phyloP scores from a whole-genome alignment of 140 eudicot species.

The Senecio squalidus region DNA sequence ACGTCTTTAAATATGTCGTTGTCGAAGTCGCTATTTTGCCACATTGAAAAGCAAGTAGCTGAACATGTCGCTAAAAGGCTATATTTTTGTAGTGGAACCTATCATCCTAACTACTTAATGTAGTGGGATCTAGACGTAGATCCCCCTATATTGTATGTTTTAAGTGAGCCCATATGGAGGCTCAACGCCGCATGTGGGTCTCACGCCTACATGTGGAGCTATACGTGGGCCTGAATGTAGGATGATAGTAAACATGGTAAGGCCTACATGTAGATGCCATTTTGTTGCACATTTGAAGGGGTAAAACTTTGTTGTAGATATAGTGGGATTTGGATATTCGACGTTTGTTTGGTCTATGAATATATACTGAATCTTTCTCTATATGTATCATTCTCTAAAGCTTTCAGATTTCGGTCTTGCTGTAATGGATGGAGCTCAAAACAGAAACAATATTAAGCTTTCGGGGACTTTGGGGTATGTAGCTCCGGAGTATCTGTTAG shows the following conservation, averaged over 20 bases:
- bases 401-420: conserved; percentile 49
- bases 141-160: background rate
- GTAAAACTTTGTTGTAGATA: too few species aligned
- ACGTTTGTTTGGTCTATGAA: background rate
- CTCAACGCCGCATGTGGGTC: too few species aligned
- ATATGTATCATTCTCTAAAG: conserved; percentile 22
- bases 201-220: too few species aligned
- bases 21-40: too few species aligned
- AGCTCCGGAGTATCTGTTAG: conserved; percentile 87
- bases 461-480: conserved; percentile 89
- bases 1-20: too few species aligned
- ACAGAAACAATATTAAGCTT: conserved; percentile 50
- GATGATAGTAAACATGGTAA: too few species aligned
- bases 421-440: conserved; percentile 41
- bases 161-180: background rate
- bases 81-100: too few species aligned
- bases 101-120: background rate
- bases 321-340: background rate
- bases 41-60: too few species aligned
- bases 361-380: background rate
- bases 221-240: too few species aligned
- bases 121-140: background rate
- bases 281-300: too few species aligned
- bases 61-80: too few species aligned
- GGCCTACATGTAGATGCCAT: too few species aligned